Conservation (phyloP, 345 rosid genomes). For the Jatropha curcas region DNA sequence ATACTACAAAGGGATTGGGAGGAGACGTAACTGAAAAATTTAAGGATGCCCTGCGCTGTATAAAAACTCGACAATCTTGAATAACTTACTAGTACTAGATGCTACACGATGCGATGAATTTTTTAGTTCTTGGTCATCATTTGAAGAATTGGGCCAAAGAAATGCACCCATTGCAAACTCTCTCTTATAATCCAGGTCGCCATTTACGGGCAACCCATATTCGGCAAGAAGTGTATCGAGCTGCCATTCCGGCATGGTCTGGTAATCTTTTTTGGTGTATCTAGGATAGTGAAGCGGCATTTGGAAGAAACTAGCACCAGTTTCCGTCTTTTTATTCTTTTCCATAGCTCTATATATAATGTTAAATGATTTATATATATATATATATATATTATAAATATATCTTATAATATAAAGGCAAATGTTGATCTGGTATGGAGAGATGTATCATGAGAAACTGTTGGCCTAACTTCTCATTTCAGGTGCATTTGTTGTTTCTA, state of each 20-base stretch:
- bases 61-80: conserved; percentile 1
- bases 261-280: conserved; percentile 50
- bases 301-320: conserved; percentile 30
- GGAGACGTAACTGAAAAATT: no score
- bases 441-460: conserved; percentile 9
- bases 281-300: conserved; percentile 71
- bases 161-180: conserved; percentile 59
- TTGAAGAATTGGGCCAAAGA: conserved; percentile 44
- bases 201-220: conserved; percentile 43
- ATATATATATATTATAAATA: no score
- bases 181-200: conserved; percentile 45
- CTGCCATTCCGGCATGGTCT: conserved; percentile 59
- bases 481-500: not conserved
- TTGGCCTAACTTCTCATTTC: conserved; percentile 9
- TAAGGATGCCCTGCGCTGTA: no score
- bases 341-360: conserved; percentile 14
- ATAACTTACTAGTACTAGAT: not conserved
- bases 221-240: conserved; percentile 52
- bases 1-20: no score
- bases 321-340: conserved; percentile 10
- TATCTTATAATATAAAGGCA: no score
- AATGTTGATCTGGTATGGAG: no score
- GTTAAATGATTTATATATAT: not conserved
- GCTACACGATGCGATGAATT: not conserved
- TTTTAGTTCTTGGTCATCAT: not conserved